Evolutionary conservation across 495 filamentous ascomycete genomes (phyloP).

Genomic region (Hapsidospora chrysogenum): DNA sequence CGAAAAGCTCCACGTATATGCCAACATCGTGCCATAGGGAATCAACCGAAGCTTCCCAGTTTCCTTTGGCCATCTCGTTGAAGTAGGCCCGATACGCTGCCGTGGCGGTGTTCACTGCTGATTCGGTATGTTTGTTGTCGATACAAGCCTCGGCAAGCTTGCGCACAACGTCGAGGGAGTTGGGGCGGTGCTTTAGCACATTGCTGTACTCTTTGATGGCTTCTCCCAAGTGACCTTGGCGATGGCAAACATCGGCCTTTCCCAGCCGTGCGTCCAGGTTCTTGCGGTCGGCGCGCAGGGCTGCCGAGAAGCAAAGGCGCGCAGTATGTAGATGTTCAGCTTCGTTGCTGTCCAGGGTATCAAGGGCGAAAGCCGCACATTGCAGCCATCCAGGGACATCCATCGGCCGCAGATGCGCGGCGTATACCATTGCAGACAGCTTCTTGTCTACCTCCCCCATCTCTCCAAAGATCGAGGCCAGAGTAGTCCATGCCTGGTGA

Average conservation of each 20-base stretch:
- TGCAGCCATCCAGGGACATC: conserved; percentile 51
- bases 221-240: conserved; percentile 35
- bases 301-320: conserved; percentile 50
- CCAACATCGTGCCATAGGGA: conserved; percentile 76
- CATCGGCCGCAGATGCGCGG: conserved; percentile 54
- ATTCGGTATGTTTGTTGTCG: conserved; percentile 30
- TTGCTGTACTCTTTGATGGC: conserved; percentile 47
- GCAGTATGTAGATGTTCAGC: conserved; percentile 33
- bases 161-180: conserved; percentile 42
- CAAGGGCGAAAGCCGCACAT: conserved; percentile 46
- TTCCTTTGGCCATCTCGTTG: conserved; percentile 20
- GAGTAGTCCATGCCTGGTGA: conserved; percentile 55
- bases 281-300: conserved; percentile 42
- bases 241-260: conserved; percentile 39
- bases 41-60: conserved; percentile 27
- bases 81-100: conserved; percentile 46
- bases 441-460: conserved; percentile 51
- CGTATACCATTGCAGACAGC: conserved; percentile 47
- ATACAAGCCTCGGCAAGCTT: conserved; percentile 49
- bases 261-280: conserved; percentile 41
- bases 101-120: conserved; percentile 32
- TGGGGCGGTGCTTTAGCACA: conserved; percentile 39
- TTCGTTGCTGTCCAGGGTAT: conserved; percentile 32
- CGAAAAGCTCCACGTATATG: conserved; percentile 67
- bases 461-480: conserved; percentile 55